phyloP scores from a whole-genome alignment of 495 filamentous ascomycete species.

The Cudoniella acicularis region DNA sequence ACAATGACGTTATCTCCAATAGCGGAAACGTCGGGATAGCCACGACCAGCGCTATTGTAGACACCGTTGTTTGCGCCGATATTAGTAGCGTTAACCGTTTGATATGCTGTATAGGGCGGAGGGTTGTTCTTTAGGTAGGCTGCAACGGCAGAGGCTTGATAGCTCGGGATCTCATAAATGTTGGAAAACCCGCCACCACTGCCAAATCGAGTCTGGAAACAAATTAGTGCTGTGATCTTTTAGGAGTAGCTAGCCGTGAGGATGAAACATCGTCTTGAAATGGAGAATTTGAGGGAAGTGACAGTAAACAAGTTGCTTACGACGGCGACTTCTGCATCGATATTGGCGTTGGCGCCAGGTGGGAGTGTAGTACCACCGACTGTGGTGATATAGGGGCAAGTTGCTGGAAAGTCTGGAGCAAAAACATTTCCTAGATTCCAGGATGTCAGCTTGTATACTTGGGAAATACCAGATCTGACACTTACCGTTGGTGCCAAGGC shows the following conservation, averaged over 20 bases:
- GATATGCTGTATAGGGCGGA: constrained; percentile 16
- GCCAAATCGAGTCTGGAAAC: neutral
- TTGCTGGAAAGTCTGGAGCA: constrained; percentile 35
- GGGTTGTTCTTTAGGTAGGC: constrained; percentile 45
- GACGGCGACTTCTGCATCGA: constrained; percentile 31
- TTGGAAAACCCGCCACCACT: constrained; percentile 69
- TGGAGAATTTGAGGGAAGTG: neutral
- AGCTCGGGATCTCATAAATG: constrained; percentile 54
- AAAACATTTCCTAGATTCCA: too few relatives aligned
- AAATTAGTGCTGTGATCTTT: too few relatives aligned
- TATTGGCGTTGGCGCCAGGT: constrained; percentile 12
- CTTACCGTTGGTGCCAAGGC: constrained; percentile 2
- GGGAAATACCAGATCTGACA: too few relatives aligned
- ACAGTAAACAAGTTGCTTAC: neutral
- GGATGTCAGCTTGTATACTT: too few relatives aligned
- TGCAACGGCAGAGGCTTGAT: constrained; percentile 50
- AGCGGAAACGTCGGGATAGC: constrained; percentile 33
- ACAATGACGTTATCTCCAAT: constrained; percentile 55
- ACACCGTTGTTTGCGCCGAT: constrained; percentile 5
- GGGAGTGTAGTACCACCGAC: constrained; percentile 40
- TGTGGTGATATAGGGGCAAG: constrained; percentile 45
- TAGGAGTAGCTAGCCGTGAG: too few relatives aligned
- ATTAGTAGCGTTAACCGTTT: constrained; percentile 33
- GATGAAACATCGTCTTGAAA: too few relatives aligned
- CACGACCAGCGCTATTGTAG: constrained; percentile 46